Evolutionary conservation across 2,329 filamentous ascomycete species (phyloP).

Genomic region (Claviceps pazoutovae): DNA sequence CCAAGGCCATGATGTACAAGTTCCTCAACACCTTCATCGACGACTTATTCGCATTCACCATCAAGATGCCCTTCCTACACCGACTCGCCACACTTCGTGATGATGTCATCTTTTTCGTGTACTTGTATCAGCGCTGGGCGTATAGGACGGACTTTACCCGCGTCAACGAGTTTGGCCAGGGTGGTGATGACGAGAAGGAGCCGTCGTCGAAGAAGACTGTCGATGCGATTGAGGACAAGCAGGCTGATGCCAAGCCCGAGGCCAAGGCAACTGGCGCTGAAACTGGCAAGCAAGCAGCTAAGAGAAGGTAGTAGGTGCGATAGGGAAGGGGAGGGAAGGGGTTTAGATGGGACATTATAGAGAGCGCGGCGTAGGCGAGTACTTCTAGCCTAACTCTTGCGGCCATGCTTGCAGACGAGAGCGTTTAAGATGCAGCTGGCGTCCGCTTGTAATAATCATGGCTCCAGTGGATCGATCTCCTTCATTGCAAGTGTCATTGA

Average conservation of each 20-base stretch:
- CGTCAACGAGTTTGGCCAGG: conserved; percentile 96
- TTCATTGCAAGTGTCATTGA: no score
- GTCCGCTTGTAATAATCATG: no score
- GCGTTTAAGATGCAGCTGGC: no score
- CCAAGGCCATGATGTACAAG: conserved; percentile 94
- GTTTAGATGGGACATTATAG: no score
- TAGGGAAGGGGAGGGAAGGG: no score
- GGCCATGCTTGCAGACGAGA: no score
- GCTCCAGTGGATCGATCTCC: no score
- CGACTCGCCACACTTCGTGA: conserved; percentile 84
- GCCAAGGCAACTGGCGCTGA: conserved; percentile 37
- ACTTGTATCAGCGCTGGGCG: conserved; percentile 84
- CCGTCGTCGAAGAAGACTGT: conserved; percentile 19
- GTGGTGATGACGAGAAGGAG: conserved; percentile 74
- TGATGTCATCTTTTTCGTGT: conserved; percentile 96
- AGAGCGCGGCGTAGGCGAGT: no score
- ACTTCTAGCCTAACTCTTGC: no score
- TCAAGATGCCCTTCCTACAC: conserved; percentile 96
- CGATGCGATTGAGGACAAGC: conserved; percentile 22
- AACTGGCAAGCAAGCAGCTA: conserved; percentile 27
- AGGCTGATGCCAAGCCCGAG: conserved; percentile 18
- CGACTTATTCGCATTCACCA: conserved; percentile 95
- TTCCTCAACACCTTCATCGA: conserved; percentile 98
- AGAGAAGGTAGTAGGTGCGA: conserved; percentile 20
- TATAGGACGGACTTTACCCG: conserved; percentile 86